phyloP scores from a whole-genome alignment of 768 basidiomycete genomes.

The Trametes sanguinea region DNA sequence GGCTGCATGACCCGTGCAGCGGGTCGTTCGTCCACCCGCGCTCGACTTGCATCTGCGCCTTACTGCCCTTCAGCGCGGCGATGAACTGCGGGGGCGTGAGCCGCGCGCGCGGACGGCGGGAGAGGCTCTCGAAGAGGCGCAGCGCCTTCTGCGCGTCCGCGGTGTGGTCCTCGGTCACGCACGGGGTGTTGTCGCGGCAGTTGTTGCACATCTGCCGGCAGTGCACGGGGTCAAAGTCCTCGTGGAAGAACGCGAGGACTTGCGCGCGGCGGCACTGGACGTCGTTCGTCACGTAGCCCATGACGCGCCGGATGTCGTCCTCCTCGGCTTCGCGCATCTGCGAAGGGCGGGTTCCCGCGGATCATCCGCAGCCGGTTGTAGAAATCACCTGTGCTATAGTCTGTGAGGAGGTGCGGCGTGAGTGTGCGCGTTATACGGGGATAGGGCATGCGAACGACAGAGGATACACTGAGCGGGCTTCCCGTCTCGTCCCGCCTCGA shows the following conservation, averaged over 20 bases:
- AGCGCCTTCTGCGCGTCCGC: slow-evolving; percentile 26
- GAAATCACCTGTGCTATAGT: slow-evolving; percentile 65
- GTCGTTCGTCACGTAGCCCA: slow-evolving; percentile 78
- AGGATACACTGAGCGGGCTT: slow-evolving; percentile 81
- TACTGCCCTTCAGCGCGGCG: slow-evolving; percentile 67
- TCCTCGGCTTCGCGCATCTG: slow-evolving; percentile 59
- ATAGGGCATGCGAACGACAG: slow-evolving; percentile 46
- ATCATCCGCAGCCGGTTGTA: slow-evolving; percentile 61
- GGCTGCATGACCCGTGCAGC: slow-evolving; percentile 55
- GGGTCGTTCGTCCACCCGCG: slow-evolving; percentile 50
- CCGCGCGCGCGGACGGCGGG: background rate
- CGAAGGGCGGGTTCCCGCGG: slow-evolving; percentile 50
- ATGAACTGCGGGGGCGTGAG: slow-evolving; percentile 63
- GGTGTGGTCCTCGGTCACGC: slow-evolving; percentile 25
- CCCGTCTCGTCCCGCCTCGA: slow-evolving; percentile 93
- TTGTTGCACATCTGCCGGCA: slow-evolving; percentile 84
- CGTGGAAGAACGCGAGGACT: slow-evolving; percentile 87
- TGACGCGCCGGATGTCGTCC: slow-evolving; percentile 65
- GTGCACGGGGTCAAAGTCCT: slow-evolving; percentile 65
- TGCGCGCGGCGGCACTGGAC: slow-evolving; percentile 86
- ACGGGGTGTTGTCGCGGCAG: slow-evolving; percentile 51
- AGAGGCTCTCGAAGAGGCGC: background rate
- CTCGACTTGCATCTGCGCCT: slow-evolving; percentile 44
- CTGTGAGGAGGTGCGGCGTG: slow-evolving; percentile 39
- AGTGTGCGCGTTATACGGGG: background rate